phyloP scores from a whole-genome alignment of 371 early-diverging fungal genomes.

The Mortierella sp. region DNA sequence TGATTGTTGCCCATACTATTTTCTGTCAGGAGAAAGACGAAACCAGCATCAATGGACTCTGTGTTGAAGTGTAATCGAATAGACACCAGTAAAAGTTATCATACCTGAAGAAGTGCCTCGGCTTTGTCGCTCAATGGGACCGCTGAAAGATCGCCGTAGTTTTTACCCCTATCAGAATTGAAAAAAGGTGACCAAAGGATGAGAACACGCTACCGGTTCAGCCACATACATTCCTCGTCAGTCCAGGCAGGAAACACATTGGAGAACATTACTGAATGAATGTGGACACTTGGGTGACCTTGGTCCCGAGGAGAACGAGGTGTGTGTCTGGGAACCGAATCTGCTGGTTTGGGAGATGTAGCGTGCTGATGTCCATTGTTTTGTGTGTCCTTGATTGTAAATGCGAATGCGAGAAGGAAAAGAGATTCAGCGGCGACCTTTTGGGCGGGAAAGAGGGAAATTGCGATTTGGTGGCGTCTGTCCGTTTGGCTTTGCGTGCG shows the following conservation, averaged over 20 bases:
- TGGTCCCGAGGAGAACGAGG: slow-evolving; percentile 2
- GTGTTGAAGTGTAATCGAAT: background rate
- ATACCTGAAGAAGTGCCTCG: background rate
- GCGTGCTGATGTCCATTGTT: background rate
- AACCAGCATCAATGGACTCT: no score
- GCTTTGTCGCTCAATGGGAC: background rate
- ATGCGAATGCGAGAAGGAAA: background rate
- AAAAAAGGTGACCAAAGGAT: background rate
- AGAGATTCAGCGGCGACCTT: background rate
- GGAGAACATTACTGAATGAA: background rate
- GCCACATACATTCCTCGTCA: background rate
- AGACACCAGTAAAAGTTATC: no score
- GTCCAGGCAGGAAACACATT: background rate
- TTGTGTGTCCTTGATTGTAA: background rate
- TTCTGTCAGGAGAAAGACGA: slow-evolving; percentile 6
- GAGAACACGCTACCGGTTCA: background rate
- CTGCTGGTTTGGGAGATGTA: background rate
- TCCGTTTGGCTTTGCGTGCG: background rate
- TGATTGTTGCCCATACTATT: slow-evolving; percentile 24
- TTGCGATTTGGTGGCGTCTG: background rate
- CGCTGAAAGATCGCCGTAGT: background rate
- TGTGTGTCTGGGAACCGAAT: slow-evolving; percentile 14
- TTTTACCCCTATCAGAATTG: background rate
- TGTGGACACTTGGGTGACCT: slow-evolving; percentile 8
- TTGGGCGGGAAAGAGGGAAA: background rate